Evolutionary conservation across 768 basidiomycete genomes (phyloP), one percentile per base, ranked within the genome.

Genomic region (Baorangia bicolor): DNA sequence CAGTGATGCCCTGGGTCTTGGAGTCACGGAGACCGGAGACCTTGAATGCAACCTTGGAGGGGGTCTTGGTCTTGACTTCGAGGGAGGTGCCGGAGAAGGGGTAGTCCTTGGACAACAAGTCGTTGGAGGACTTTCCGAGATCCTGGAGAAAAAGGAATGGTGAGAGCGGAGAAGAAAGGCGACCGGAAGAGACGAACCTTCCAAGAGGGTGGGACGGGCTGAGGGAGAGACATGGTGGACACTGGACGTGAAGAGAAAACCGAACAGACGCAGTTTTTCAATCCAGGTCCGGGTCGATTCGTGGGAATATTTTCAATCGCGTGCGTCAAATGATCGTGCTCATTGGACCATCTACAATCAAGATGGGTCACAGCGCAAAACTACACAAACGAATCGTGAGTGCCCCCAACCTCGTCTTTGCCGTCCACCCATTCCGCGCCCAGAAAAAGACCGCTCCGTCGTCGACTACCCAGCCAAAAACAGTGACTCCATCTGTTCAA

Each of bases 191-290:
- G 16, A 51, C 16, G 34, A 63, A 88, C 94, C 86, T 95, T 95
- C 94, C 94, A 97, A 69, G 92, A 94, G 55, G 94, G 94, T 73
- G 94, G 94, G 66, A 97, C 94, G 60, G 94, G 92, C 69, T 96
- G 94, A 73, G 94, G 92, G 67, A 93, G 81, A 73, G 92, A 90
- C 92, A 93, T 94, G 52, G 25, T 75, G 69, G 40, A 55, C 52
- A 62, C 50, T 75, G 69, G 40, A 55, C 52, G 63, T 51, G 59
- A 54, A 52, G 44, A 53, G 49, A 54, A 57, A 42, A 42, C 49
- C 1, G n/a, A 41, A 25, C n/a, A 1, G 2, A 18, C 2, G 3
- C 1, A 20, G 18, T 49, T 63, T 60, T 61, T 55, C 53, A 48
- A 41, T 57, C 53, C 57, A 31, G 37, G 0, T 37, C 45, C 64